A percentile compares a stretch with the other conserved stretches of the same genome.
Evolutionary conservation across 306 rosid species (phyloP).

Genomic region (Notholithocarpus densiflorus): DNA sequence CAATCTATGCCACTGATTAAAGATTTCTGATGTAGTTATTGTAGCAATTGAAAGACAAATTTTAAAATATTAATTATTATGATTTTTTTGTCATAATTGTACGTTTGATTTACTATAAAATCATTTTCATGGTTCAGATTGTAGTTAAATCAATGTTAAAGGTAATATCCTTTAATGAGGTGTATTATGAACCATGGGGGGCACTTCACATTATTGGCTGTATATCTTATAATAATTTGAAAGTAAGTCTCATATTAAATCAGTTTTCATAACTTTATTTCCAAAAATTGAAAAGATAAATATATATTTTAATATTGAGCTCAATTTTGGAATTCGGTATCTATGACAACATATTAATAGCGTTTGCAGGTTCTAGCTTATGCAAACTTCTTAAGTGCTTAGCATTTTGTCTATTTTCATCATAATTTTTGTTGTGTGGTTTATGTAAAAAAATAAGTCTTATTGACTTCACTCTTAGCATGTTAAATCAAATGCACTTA

Average conservation of each 20-base stretch:
- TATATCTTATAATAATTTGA: background rate
- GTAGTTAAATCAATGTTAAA: background rate
- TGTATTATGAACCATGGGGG: background rate
- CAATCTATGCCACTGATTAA: background rate
- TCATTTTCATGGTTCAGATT: background rate
- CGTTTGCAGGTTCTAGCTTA: background rate
- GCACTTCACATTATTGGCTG: background rate
- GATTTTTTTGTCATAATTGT: background rate
- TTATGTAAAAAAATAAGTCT: background rate
- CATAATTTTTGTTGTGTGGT: background rate
- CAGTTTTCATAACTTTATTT: background rate
- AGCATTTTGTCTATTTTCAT: background rate
- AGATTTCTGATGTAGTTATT: background rate
- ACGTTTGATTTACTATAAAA: background rate
- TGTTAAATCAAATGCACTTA: background rate
- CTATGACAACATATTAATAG: background rate
- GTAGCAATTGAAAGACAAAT: background rate
- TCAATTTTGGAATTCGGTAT: background rate
- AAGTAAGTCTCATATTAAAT: background rate
- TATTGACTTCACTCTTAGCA: background rate
- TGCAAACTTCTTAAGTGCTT: background rate
- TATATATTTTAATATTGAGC: background rate
- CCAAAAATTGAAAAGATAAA: background rate
- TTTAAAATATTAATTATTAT: background rate
- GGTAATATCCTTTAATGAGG: background rate